These are phyloP conservation scores for Cornus kousa DNA, from an alignment of 148 eudicot genomes.

Conservation along the genomic window DNA sequence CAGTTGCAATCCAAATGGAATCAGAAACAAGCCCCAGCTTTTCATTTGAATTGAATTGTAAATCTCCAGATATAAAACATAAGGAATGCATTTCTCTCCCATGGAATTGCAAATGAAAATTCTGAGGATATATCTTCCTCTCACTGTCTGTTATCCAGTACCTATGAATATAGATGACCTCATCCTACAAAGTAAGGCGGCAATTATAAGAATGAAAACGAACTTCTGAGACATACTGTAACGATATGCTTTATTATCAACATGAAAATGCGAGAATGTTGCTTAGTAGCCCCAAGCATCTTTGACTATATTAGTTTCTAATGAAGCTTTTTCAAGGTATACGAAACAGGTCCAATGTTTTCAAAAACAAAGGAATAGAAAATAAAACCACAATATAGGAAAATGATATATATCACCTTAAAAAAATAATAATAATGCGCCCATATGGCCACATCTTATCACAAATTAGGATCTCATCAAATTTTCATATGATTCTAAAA, in stretches of 20 bases:
- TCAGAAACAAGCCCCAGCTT: constrained; percentile 24
- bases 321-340: background rate
- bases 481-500: too few relatives aligned
- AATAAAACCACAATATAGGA: background rate
- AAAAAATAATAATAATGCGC: too few relatives aligned
- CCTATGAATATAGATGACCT: constrained; percentile 64
- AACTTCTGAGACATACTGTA: background rate
- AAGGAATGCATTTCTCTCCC: constrained; percentile 95
- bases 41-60: constrained; percentile 23
- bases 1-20: constrained; percentile 77
- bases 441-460: too few relatives aligned
- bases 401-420: too few relatives aligned
- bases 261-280: background rate
- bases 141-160: constrained; percentile 40
- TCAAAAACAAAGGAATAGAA: background rate
- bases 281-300: background rate
- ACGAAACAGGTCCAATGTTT: background rate
- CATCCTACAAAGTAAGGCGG: constrained; percentile 54
- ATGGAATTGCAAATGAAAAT: constrained; percentile 88
- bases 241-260: constrained; percentile 7
- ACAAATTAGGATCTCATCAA: too few relatives aligned
- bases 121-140: constrained; percentile 56
- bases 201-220: constrained; percentile 3
- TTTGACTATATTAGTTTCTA: background rate
- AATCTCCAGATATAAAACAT: constrained; percentile 54